A percentile compares a stretch with the other conserved stretches of the same genome.
Evolutionary conservation across 1,284 basidiomycete species (phyloP).

Genomic region (Ustilago xerochloae): DNA sequence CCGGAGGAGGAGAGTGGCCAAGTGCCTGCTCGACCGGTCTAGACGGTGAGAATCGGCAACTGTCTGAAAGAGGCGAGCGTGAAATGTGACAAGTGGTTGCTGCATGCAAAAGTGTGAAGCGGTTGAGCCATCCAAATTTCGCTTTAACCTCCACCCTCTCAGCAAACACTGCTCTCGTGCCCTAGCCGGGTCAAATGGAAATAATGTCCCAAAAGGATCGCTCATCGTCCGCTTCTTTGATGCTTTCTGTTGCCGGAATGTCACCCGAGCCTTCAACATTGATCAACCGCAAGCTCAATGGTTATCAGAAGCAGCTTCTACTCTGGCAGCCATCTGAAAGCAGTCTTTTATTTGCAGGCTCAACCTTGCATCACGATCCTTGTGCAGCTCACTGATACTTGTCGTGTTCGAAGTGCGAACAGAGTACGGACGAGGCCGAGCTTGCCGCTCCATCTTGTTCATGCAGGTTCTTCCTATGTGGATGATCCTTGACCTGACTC

Average conservation of each 20-base stretch:
- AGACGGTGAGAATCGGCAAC: constrained; percentile 25
- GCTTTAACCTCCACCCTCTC: constrained; percentile 13
- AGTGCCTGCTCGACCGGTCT: constrained; percentile 8
- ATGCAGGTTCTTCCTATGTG: background rate
- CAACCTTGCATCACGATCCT: no score
- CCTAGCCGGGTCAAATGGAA: constrained; percentile 35
- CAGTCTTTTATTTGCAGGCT: no score
- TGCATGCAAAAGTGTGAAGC: background rate
- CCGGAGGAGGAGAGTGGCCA: background rate
- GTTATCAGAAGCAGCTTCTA: background rate
- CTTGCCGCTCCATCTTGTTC: background rate
- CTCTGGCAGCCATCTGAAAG: background rate
- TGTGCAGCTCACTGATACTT: no score
- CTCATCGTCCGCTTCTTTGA: constrained; percentile 12
- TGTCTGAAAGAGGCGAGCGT: constrained; percentile 7
- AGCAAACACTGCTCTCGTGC: constrained; percentile 19
- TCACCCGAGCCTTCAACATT: constrained; percentile 19
- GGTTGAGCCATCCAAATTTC: constrained; percentile 14
- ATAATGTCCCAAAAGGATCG: constrained; percentile 24
- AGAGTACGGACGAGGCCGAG: background rate
- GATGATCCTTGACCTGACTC: no score
- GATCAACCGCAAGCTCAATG: background rate
- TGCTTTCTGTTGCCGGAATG: constrained; percentile 3
- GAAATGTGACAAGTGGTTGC: constrained; percentile 12
- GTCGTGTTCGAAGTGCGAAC: background rate